These are phyloP conservation scores for Boletus rufocinnamomeus DNA, from an alignment of 768 basidiomycete species.

Conservation along the genomic window DNA sequence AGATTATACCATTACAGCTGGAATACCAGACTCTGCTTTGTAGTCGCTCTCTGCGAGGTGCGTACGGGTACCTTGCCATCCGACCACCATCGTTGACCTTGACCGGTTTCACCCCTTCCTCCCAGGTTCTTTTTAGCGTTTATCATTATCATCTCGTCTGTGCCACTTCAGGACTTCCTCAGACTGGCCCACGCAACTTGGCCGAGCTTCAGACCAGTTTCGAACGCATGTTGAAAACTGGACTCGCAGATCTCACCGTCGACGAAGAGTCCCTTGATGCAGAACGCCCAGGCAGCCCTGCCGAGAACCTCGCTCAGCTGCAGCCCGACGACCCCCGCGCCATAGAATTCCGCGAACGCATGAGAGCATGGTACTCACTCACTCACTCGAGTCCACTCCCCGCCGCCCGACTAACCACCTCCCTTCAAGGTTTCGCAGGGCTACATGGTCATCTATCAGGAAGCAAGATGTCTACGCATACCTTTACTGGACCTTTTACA, in stretches of 20 bases:
- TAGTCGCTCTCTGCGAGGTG: constrained; percentile 62
- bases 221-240: constrained; percentile 62
- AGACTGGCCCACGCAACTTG: constrained; percentile 46
- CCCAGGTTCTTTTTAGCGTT: constrained; percentile 68
- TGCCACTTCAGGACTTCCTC: constrained; percentile 49
- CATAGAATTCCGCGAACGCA: constrained; percentile 66
- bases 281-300: constrained; percentile 59
- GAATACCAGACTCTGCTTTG: constrained; percentile 43
- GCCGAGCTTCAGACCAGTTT: constrained; percentile 61
- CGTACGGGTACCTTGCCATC: constrained; percentile 20
- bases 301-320: constrained; percentile 58
- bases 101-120: background rate
- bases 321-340: constrained; percentile 67
- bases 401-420: background rate
- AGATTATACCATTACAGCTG: constrained; percentile 45
- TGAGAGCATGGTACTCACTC: constrained; percentile 53
- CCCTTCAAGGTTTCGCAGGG: constrained; percentile 62
- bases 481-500: constrained; percentile 86
- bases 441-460: constrained; percentile 71
- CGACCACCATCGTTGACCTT: background rate
- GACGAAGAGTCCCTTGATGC: constrained; percentile 55
- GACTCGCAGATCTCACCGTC: constrained; percentile 55
- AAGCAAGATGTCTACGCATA: constrained; percentile 65
- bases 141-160: constrained; percentile 57
- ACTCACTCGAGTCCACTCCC: background rate